A percentile compares a stretch with the other conserved stretches of the same genome.
Conservation (phyloP, 1,139 yeast genomes). For the Hyphopichia khmerensis region DNA sequence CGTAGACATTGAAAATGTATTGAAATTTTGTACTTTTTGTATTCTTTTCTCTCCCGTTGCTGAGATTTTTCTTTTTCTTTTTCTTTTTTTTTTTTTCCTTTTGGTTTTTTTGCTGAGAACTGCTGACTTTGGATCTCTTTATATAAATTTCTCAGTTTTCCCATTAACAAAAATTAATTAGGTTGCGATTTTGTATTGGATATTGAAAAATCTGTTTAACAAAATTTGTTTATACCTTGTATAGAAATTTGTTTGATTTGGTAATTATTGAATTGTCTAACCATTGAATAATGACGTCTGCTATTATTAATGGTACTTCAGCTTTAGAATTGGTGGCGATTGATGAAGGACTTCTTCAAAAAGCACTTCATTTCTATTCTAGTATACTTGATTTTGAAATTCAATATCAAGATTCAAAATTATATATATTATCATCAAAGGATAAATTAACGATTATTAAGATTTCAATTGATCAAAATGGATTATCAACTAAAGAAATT, state of each 20-base stretch:
- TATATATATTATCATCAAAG: constrained; percentile 10
- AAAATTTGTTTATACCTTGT: too few species aligned
- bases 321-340: constrained; percentile 46
- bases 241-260: too few species aligned
- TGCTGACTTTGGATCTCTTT: not conserved
- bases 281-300: constrained; percentile 18
- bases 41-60: too few species aligned
- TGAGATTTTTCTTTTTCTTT: not conserved
- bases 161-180: not conserved
- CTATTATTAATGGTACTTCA: constrained; percentile 54
- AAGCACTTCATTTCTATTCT: constrained; percentile 48
- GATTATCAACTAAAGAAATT: constrained; percentile 10
- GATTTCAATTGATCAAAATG: constrained; percentile 3
- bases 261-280: too few species aligned
- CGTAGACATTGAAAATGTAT: too few species aligned
- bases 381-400: constrained; percentile 41
- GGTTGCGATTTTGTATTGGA: not conserved
- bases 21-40: too few species aligned
- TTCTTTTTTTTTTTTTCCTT: not conserved
- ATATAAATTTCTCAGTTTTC: not conserved
- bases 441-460: constrained; percentile 1
- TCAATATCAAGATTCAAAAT: constrained; percentile 20
- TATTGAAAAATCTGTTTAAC: too few species aligned
- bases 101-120: not conserved
- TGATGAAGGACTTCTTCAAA: constrained; percentile 26